Evolutionary conservation across 768 basidiomycete species (phyloP).

Genomic region (Rhizopogon rudus): DNA sequence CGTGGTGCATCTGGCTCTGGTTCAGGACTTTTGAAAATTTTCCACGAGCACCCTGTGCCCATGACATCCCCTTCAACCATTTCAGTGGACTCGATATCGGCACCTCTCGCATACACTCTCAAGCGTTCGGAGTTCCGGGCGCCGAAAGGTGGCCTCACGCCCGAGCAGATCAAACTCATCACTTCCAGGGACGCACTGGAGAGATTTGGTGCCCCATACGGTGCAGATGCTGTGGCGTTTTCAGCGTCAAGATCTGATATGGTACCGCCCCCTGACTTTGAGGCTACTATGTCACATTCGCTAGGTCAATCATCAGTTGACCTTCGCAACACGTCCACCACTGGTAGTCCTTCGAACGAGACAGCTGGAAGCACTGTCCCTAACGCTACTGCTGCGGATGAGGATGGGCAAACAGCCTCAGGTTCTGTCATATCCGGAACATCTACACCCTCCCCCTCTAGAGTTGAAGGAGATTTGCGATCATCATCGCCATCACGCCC

Average conservation of each 20-base stretch:
- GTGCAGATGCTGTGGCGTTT: conserved; percentile 65
- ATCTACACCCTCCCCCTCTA: neutral
- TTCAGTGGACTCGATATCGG: conserved; percentile 69
- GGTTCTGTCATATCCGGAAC: neutral
- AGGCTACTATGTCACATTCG: conserved; percentile 12
- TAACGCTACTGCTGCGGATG: neutral
- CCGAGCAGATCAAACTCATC: conserved; percentile 61
- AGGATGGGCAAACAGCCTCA: neutral
- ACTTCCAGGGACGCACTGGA: conserved; percentile 61
- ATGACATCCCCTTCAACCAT: conserved; percentile 65
- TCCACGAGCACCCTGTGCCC: conserved; percentile 33
- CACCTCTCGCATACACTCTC: conserved; percentile 71
- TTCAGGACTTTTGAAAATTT: conserved; percentile 15
- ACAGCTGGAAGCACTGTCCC: neutral
- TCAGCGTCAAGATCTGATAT: conserved; percentile 41
- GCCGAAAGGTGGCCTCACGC: conserved; percentile 41
- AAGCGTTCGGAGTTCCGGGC: conserved; percentile 68
- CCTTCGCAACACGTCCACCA: neutral
- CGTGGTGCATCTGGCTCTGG: conserved; percentile 27
- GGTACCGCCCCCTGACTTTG: conserved; percentile 52
- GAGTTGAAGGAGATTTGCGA: neutral
- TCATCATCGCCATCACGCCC: neutral
- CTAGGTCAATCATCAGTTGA: neutral
- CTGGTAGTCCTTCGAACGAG: neutral
- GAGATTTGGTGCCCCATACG: conserved; percentile 73